Evolutionary conservation across 106 monocot genomes (phyloP).

Genomic region (Triglochin maritima): DNA sequence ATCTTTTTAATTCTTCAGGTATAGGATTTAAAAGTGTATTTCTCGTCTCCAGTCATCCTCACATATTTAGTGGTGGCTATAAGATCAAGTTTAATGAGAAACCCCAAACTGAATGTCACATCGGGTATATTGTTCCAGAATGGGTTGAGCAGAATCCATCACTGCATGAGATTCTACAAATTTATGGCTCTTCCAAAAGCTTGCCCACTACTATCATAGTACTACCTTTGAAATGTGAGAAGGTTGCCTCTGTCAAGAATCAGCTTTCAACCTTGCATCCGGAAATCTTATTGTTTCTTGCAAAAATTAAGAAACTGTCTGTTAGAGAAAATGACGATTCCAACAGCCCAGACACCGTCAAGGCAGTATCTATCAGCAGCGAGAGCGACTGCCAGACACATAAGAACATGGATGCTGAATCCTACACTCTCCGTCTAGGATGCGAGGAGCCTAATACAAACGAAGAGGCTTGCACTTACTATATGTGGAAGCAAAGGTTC

Average conservation of each 20-base stretch:
- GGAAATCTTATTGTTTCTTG: slow-evolving; percentile 41
- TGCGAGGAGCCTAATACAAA: slow-evolving; percentile 3
- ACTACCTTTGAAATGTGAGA: slow-evolving; percentile 36
- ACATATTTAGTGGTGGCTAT: slow-evolving; percentile 61
- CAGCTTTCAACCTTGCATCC: slow-evolving; percentile 41
- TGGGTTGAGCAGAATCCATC: slow-evolving; percentile 33
- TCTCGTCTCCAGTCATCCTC: slow-evolving; percentile 33
- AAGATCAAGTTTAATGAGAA: slow-evolving; percentile 47
- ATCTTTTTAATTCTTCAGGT: slow-evolving; percentile 20
- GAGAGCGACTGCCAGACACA: slow-evolving; percentile 24
- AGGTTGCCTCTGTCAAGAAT: slow-evolving; percentile 28
- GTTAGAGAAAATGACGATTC: slow-evolving; percentile 26
- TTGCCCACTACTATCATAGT: slow-evolving; percentile 40
- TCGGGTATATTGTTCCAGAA: slow-evolving; percentile 53
- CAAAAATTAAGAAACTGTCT: slow-evolving; percentile 35
- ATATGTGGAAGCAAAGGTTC: slow-evolving; percentile 65
- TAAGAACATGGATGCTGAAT: slow-evolving; percentile 44
- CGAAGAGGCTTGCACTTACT: slow-evolving; percentile 30
- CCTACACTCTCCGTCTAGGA: slow-evolving; percentile 32
- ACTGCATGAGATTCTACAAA: slow-evolving; percentile 18
- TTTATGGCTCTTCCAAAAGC: slow-evolving; percentile 22
- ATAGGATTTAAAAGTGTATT: slow-evolving; percentile 67
- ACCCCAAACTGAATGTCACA: slow-evolving; percentile 25
- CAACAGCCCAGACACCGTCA: slow-evolving; percentile 14
- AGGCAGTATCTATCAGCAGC: slow-evolving; percentile 30